Conservation (phyloP, 345 rosid species). For the Gossypium longicalyx region DNA sequence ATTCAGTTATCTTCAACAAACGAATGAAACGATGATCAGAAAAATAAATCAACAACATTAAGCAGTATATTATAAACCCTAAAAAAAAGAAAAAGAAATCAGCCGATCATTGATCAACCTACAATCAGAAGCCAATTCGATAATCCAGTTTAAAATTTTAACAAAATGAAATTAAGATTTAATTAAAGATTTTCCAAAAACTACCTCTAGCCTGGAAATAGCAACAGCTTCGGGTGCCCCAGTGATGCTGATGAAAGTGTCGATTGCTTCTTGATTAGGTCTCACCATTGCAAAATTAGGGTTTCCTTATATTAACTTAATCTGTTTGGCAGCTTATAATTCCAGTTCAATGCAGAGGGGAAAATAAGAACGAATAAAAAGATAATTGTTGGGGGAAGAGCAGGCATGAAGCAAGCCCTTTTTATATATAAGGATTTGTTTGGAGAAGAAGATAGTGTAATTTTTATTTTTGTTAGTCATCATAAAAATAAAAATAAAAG, state of each 20-base stretch:
- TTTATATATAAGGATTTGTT: neutral
- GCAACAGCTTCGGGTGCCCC: slow-evolving; percentile 71
- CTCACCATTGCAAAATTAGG: slow-evolving; percentile 46
- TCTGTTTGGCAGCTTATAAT: neutral
- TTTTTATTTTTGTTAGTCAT: neutral
- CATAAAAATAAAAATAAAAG: neutral
- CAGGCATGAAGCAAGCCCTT: neutral
- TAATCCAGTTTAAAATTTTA: neutral
- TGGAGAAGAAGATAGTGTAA: neutral
- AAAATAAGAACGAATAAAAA: neutral
- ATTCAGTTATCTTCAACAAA: neutral
- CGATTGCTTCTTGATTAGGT: slow-evolving; percentile 74
- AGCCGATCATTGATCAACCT: slow-evolving; percentile 8
- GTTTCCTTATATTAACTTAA: neutral
- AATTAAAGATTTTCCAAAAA: slow-evolving; percentile 1
- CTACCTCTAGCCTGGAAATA: slow-evolving; percentile 63
- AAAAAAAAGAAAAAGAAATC: neutral
- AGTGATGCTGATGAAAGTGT: slow-evolving; percentile 80
- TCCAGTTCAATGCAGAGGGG: neutral
- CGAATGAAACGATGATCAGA: neutral
- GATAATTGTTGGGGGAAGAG: neutral
- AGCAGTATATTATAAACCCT: neutral
- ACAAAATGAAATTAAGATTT: slow-evolving; percentile 5
- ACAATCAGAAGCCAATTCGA: slow-evolving; percentile 9
- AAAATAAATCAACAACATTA: slow-evolving; percentile 22